Conservation (phyloP, 352 stramenopile species). For the Phytophthora boehmeriae region DNA sequence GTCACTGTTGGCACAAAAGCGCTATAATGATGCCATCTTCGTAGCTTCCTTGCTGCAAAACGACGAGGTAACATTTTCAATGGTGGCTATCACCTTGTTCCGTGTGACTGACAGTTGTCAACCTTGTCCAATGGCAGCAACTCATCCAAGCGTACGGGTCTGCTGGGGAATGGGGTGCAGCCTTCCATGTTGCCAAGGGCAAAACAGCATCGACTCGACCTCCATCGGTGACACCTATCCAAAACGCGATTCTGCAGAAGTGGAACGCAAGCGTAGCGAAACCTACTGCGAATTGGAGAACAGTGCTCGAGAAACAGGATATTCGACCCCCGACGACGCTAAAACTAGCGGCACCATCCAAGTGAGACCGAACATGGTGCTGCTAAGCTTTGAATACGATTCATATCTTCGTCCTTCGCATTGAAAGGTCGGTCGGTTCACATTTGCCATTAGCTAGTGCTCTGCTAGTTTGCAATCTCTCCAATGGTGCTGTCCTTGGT, state of each 20-base stretch:
- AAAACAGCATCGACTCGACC: constrained; percentile 13
- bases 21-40: constrained; percentile 56
- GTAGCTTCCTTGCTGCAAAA: constrained; percentile 55
- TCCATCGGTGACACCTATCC: constrained; percentile 1
- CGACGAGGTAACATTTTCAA: constrained; percentile 31
- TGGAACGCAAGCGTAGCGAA: constrained; percentile 38
- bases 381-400: constrained; percentile 2
- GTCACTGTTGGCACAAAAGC: constrained; percentile 23
- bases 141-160: constrained; percentile 31
- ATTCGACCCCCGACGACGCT: constrained; percentile 35
- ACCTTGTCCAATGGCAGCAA: constrained; percentile 11
- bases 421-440: constrained; percentile 27
- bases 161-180: constrained; percentile 30
- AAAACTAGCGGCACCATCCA: constrained; percentile 22
- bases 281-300: constrained; percentile 39
- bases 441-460: neutral
- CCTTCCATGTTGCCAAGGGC: constrained; percentile 29
- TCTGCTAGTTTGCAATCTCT: constrained; percentile 5
- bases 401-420: constrained; percentile 12
- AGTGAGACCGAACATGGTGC: neutral
- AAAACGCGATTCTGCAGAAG: constrained; percentile 27
- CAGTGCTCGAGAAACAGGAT: constrained; percentile 33
- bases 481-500: constrained; percentile 27
- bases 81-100: neutral
- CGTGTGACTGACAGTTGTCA: neutral